Conservation (phyloP, 2,329 filamentous ascomycete species). For the Fusarium guadeloupense region DNA sequence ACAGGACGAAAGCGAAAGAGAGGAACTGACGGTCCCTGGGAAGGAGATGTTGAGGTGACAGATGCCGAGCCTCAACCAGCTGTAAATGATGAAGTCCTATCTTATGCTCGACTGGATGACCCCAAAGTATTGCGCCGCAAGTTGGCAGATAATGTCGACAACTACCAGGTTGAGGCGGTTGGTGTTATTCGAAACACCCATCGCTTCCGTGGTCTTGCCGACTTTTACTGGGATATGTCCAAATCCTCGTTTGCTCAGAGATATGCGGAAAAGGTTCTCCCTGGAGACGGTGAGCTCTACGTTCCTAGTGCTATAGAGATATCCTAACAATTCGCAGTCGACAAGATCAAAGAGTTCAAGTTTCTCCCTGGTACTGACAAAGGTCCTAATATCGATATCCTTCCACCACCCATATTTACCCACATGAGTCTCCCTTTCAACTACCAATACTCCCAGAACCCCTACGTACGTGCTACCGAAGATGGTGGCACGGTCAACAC, state of each 20-base stretch:
- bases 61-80: slow-evolving; percentile 31
- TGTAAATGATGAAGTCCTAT: slow-evolving; percentile 48
- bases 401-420: slow-evolving; percentile 82
- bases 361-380: slow-evolving; percentile 70
- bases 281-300: slow-evolving; percentile 69
- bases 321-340: slow-evolving; percentile 48
- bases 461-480: slow-evolving; percentile 72
- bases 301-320: background rate
- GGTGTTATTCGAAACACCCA: slow-evolving; percentile 82
- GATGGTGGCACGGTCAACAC: slow-evolving; percentile 66
- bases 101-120: slow-evolving; percentile 60
- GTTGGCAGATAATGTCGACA: slow-evolving; percentile 74
- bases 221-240: slow-evolving; percentile 83
- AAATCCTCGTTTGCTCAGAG: slow-evolving; percentile 75
- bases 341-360: slow-evolving; percentile 68
- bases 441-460: slow-evolving; percentile 87
- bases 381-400: slow-evolving; percentile 71
- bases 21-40: slow-evolving; percentile 75
- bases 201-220: slow-evolving; percentile 85
- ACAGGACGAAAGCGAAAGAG: slow-evolving; percentile 88
- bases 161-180: slow-evolving; percentile 74
- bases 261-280: slow-evolving; percentile 75
- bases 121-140: slow-evolving; percentile 67
- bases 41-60: slow-evolving; percentile 52
- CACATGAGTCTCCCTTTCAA: slow-evolving; percentile 78